These are phyloP conservation scores for Cercophora sp. DNA, from an alignment of 495 filamentous ascomycete genomes.

Conservation along the genomic window DNA sequence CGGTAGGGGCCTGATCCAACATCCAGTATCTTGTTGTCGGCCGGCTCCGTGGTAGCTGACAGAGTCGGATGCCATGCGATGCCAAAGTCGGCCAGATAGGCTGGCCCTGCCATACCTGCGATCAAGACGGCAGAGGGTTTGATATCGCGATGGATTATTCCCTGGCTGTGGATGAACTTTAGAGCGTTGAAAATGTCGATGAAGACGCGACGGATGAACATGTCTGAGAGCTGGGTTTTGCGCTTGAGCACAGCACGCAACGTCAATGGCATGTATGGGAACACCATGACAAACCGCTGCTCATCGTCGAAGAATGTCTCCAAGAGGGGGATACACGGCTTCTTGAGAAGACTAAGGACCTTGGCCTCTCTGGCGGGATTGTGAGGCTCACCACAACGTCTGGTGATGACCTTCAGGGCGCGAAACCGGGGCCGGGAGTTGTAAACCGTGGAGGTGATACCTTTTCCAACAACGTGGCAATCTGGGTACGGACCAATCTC, in stretches of 20 bases:
- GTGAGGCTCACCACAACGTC: conserved; percentile 73
- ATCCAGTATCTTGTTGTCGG: conserved; percentile 74
- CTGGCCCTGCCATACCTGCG: conserved; percentile 59
- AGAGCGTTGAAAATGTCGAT: conserved; percentile 70
- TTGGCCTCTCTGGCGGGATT: conserved; percentile 71
- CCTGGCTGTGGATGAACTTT: conserved; percentile 61
- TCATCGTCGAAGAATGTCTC: conserved; percentile 68
- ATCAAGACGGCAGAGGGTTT: conserved; percentile 90
- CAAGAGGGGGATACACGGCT: conserved; percentile 58
- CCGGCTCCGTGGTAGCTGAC: conserved; percentile 58
- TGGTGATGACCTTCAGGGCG: conserved; percentile 84
- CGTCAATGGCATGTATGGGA: conserved; percentile 76
- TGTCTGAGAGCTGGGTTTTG: conserved; percentile 32
- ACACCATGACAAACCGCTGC: conserved; percentile 68
- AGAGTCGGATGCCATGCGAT: conserved; percentile 70
- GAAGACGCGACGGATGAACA: conserved; percentile 48
- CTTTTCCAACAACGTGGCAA: conserved; percentile 67
- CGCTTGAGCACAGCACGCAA: conserved; percentile 59
- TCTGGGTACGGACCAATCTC: conserved; percentile 66
- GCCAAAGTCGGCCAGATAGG: conserved; percentile 85
- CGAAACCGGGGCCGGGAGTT: conserved; percentile 45
- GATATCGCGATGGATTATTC: conserved; percentile 88
- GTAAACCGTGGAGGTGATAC: conserved; percentile 83
- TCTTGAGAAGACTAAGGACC: conserved; percentile 55
- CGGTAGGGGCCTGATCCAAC: conserved; percentile 91